A percentile compares a stretch with the other conserved stretches of the same genome.
phyloP scores from a whole-genome alignment of 2,329 filamentous ascomycete genomes.

The Chrysoporthe cubensis region DNA sequence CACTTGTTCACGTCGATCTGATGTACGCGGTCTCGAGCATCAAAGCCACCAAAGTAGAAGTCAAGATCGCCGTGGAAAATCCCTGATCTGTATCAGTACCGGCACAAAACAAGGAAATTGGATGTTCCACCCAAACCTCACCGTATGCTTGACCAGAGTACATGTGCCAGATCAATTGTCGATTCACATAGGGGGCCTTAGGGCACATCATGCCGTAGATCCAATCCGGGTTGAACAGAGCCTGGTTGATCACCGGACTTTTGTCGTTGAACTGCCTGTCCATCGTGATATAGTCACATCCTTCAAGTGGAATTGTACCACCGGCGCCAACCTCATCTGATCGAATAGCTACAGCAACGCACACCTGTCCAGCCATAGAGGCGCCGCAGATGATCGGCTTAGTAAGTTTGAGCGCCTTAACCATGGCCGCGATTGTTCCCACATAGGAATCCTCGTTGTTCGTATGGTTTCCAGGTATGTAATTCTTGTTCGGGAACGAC shows the following conservation, averaged over 20 bases:
- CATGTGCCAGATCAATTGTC: constrained; percentile 53
- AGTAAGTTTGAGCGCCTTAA: constrained; percentile 47
- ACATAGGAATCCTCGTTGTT: constrained; percentile 52
- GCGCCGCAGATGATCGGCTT: constrained; percentile 54
- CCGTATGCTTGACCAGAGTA: constrained; percentile 55
- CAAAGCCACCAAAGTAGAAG: constrained; percentile 56
- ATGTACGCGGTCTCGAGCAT: constrained; percentile 48
- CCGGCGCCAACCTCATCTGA: constrained; percentile 50
- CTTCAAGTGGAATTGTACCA: constrained; percentile 50
- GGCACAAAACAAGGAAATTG: background rate
- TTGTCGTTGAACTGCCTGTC: constrained; percentile 48
- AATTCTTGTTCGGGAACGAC: constrained; percentile 48
- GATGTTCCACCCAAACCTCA: background rate
- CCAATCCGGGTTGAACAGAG: constrained; percentile 52
- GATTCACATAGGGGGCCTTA: constrained; percentile 47
- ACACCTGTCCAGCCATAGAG: constrained; percentile 54
- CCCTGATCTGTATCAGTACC: background rate
- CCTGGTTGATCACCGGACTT: constrained; percentile 51
- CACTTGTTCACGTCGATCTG: constrained; percentile 52
- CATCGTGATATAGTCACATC: constrained; percentile 37
- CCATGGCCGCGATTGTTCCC: constrained; percentile 48
- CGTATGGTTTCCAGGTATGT: constrained; percentile 48
- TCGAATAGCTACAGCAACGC: constrained; percentile 50
- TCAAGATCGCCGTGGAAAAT: constrained; percentile 56
- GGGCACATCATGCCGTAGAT: constrained; percentile 54